phyloP scores from a whole-genome alignment of 192 early-diverging fungal genomes.

The Neocallimastix lanati region DNA sequence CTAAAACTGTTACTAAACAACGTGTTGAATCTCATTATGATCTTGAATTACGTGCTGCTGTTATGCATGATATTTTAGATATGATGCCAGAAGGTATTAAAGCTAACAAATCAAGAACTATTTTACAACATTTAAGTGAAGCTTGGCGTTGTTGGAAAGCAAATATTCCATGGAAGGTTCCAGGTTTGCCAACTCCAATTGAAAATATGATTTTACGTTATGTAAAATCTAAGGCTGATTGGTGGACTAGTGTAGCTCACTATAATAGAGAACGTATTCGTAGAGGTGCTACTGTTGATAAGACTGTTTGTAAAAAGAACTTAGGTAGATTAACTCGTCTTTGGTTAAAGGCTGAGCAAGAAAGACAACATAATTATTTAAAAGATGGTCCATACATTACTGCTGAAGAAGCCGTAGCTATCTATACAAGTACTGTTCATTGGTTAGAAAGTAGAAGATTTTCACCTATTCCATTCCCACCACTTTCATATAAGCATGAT shows the following conservation, averaged over 20 bases:
- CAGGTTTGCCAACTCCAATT: conserved; percentile 89
- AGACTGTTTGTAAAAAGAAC: conserved; percentile 97
- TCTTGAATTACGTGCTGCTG: conserved; percentile 89
- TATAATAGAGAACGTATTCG: conserved; percentile 98
- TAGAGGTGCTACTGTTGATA: conserved; percentile 95
- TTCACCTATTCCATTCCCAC: conserved; percentile 96
- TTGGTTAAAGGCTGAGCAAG: conserved; percentile 97
- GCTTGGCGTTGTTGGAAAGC: conserved; percentile 87
- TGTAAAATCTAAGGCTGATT: conserved; percentile 99
- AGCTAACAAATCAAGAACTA: conserved; percentile 85
- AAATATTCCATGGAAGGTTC: conserved; percentile 98
- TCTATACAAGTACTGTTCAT: conserved; percentile 92
- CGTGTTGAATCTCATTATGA: conserved; percentile 97
- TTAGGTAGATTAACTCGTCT: conserved; percentile 91
- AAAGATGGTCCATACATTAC: conserved; percentile 98
- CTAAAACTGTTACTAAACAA: conserved; percentile 97
- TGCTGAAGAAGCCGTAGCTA: conserved; percentile 92
- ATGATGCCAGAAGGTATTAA: conserved; percentile 99
- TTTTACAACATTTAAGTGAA: conserved; percentile 89
- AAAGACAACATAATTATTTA: conserved; percentile 96
- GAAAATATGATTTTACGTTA: conserved; percentile 99
- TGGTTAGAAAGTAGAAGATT: conserved; percentile 97
- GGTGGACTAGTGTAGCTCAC: conserved; percentile 97
- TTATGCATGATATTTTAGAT: conserved; percentile 97
- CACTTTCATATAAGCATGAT: conserved; percentile 98